Conservation (phyloP, 139 green algal genomes). For the Cymbomonas tetramitiformis region DNA sequence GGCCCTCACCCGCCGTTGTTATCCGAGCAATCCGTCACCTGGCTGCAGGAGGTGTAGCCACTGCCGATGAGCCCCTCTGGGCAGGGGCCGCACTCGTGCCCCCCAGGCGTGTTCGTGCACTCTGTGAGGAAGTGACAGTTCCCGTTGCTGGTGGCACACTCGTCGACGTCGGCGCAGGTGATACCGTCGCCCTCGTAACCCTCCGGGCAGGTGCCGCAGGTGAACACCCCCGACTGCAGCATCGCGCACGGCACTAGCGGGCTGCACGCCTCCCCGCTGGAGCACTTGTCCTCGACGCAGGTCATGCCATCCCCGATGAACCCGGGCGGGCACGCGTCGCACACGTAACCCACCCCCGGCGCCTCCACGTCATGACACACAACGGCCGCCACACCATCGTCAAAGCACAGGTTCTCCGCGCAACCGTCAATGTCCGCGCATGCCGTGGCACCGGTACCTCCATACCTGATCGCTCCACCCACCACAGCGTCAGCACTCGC, state of each 20-base stretch:
- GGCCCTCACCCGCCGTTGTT: constrained; percentile 13
- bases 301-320: background rate
- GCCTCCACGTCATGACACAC: background rate
- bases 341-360: background rate
- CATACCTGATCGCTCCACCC: no score
- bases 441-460: no score
- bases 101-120: constrained; percentile 5
- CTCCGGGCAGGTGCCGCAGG: background rate
- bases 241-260: no score
- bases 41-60: background rate
- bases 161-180: background rate
- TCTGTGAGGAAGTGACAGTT: background rate
- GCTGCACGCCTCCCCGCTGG: no score
- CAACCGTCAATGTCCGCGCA: background rate
- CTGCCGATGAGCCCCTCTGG: background rate
- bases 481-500: no score
- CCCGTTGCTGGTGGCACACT: background rate
- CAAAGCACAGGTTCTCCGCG: background rate
- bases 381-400: background rate
- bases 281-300: no score
- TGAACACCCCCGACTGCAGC: background rate
- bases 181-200: constrained; percentile 2
- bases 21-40: background rate
- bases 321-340: background rate
- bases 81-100: background rate